Conservation (phyloP, 1,139 yeast genomes). For the Arxiozyma bovina region DNA sequence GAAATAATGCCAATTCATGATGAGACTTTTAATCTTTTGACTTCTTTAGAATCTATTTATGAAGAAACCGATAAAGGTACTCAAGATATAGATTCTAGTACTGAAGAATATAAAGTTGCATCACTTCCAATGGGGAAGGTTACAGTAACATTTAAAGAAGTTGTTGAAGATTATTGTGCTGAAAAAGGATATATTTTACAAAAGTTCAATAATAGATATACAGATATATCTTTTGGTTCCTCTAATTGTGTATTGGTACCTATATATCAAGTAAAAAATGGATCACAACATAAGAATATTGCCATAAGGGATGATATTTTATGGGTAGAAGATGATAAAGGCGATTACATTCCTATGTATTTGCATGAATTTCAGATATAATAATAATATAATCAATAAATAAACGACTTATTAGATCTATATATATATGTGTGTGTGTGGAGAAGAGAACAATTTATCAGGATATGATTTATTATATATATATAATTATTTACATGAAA, state of each 20-base stretch:
- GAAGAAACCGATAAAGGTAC: constrained; percentile 3
- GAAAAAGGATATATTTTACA: constrained; percentile 25
- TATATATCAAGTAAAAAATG: constrained; percentile 16
- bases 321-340: constrained; percentile 31
- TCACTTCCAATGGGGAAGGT: constrained; percentile 30
- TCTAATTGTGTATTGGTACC: constrained; percentile 19
- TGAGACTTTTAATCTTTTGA: constrained; percentile 13
- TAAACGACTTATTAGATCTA: background rate
- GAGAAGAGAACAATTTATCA: too few relatives aligned
- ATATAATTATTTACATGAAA: constrained; percentile 3
- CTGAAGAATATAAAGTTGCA: constrained; percentile 10
- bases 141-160: constrained; percentile 38
- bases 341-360: constrained; percentile 31
- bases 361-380: constrained; percentile 16
- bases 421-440: background rate
- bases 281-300: constrained; percentile 6
- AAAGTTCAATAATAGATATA: constrained; percentile 13
- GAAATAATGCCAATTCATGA: constrained; percentile 14
- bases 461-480: background rate
- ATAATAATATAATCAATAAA: constrained; percentile 1
- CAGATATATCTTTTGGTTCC: constrained; percentile 16
- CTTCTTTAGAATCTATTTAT: constrained; percentile 3
- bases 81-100: background rate
- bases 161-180: constrained; percentile 39
- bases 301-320: constrained; percentile 40